Evolutionary conservation across 805 yeast genomes (phyloP).

Genomic region (Yamadazyma nakazawae): DNA sequence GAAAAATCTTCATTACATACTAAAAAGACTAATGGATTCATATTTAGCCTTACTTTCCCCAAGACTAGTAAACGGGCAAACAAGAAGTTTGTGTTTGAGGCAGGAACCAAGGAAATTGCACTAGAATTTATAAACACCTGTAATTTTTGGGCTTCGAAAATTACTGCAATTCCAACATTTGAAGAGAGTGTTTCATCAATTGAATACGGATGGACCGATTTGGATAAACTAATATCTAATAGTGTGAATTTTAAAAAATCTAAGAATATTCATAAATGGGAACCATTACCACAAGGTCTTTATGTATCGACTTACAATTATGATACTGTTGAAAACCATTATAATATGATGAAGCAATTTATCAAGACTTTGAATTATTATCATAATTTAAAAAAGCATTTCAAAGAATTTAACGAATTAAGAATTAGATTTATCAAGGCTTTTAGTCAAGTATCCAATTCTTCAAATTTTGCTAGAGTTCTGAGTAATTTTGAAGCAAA

Average conservation of each 20-base stretch:
- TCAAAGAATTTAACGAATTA: slow-evolving; percentile 28
- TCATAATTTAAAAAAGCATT: slow-evolving; percentile 34
- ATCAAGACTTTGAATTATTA: slow-evolving; percentile 40
- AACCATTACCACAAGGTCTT: slow-evolving; percentile 37
- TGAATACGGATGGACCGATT: slow-evolving; percentile 77
- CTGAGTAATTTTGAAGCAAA: slow-evolving; percentile 39
- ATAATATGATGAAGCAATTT: slow-evolving; percentile 44
- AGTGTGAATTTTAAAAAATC: slow-evolving; percentile 28
- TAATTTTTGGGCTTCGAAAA: slow-evolving; percentile 87
- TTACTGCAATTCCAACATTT: slow-evolving; percentile 70
- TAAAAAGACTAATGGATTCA: slow-evolving; percentile 17
- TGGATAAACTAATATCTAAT: slow-evolving; percentile 28
- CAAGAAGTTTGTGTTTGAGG: slow-evolving; percentile 55
- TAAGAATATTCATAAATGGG: slow-evolving; percentile 43
- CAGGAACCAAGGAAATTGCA: slow-evolving; percentile 67
- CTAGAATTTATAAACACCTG: slow-evolving; percentile 69
- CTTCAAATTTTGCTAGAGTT: slow-evolving; percentile 35
- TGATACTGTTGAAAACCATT: slow-evolving; percentile 26
- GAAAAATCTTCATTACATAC: slow-evolving; percentile 19
- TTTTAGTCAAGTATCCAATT: slow-evolving; percentile 23
- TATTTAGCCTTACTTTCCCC: slow-evolving; percentile 60
- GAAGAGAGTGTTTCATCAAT: slow-evolving; percentile 70
- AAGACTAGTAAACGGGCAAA: slow-evolving; percentile 30
- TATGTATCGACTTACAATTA: slow-evolving; percentile 34
- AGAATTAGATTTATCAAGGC: slow-evolving; percentile 27